Conservation (phyloP, 2,329 filamentous ascomycete genomes). For the Fusarium mangiferae region DNA sequence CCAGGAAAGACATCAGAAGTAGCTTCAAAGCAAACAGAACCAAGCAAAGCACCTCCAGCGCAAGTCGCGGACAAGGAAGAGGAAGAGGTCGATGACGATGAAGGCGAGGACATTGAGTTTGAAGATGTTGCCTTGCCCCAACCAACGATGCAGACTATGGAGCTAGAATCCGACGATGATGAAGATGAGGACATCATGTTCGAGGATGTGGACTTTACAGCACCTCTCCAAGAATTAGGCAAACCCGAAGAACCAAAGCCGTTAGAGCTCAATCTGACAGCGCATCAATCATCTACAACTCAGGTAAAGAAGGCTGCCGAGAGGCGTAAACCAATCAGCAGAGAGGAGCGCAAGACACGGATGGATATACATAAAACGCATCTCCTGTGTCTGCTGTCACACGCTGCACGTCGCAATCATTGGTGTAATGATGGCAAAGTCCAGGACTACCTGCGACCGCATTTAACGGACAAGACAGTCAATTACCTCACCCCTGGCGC, state of each 20-base stretch:
- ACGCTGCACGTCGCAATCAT: conserved; percentile 80
- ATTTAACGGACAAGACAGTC: conserved; percentile 74
- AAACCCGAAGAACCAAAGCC: conserved; percentile 46
- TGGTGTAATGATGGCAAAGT: conserved; percentile 86
- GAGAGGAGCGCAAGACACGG: conserved; percentile 65
- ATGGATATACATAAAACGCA: conserved; percentile 88
- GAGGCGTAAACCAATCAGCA: conserved; percentile 63
- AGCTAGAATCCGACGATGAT: conserved; percentile 60
- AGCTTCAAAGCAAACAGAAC: not conserved
- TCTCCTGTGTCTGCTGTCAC: conserved; percentile 82
- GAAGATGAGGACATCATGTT: conserved; percentile 57
- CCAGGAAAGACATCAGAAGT: not conserved
- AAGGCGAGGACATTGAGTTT: conserved; percentile 59
- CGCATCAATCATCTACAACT: conserved; percentile 52
- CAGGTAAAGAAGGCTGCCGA: conserved; percentile 48
- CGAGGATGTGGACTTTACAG: conserved; percentile 60
- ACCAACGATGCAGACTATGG: conserved; percentile 62
- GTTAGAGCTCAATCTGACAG: conserved; percentile 64
- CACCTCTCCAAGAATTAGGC: conserved; percentile 38
- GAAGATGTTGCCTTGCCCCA: conserved; percentile 61
- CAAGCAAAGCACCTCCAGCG: not conserved
- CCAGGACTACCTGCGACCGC: conserved; percentile 71
- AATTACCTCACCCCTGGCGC: conserved; percentile 75
- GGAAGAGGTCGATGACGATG: conserved; percentile 37
- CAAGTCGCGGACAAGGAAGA: conserved; percentile 6